phyloP scores from a whole-genome alignment of 139 green algal genomes.

The Nannochloris sp. region DNA sequence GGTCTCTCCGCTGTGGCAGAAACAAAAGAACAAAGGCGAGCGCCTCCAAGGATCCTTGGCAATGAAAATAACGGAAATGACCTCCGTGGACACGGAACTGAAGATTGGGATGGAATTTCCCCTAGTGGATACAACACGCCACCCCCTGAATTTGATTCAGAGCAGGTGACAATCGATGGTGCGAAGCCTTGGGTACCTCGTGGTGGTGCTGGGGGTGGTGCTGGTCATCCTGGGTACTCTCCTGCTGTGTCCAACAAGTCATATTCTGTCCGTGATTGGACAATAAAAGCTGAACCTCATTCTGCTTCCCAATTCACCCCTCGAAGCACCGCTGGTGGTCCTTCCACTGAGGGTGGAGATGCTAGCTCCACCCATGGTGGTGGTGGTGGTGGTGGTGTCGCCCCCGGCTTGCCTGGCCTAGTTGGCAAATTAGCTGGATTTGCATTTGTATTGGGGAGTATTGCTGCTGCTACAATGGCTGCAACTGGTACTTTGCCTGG shows the following conservation, averaged over 20 bases:
- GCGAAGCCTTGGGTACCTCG: too few species aligned
- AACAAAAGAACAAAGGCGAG: background rate
- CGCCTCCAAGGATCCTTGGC: background rate
- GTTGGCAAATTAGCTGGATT: constrained; percentile 8
- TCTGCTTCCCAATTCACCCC: too few species aligned
- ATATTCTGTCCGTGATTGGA: too few species aligned
- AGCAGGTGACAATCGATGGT: too few species aligned
- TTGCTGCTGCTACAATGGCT: background rate
- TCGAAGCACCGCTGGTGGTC: too few species aligned
- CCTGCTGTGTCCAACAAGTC: too few species aligned
- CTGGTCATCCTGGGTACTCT: too few species aligned
- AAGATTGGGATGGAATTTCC: constrained; percentile 1
- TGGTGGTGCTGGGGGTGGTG: too few species aligned
- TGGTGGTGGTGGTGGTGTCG: too few species aligned
- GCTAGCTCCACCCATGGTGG: background rate
- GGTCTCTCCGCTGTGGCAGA: constrained; percentile 2
- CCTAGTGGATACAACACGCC: too few species aligned
- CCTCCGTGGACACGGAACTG: background rate
- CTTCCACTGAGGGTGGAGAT: background rate
- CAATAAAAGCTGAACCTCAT: too few species aligned
- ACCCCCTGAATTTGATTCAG: too few species aligned
- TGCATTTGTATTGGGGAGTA: background rate
- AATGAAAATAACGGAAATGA: background rate
- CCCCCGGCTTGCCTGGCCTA: background rate
- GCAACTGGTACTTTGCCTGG: background rate